These are phyloP conservation scores for Kwoniella pini DNA, from an alignment of 768 basidiomycete genomes.

Conservation along the genomic window DNA sequence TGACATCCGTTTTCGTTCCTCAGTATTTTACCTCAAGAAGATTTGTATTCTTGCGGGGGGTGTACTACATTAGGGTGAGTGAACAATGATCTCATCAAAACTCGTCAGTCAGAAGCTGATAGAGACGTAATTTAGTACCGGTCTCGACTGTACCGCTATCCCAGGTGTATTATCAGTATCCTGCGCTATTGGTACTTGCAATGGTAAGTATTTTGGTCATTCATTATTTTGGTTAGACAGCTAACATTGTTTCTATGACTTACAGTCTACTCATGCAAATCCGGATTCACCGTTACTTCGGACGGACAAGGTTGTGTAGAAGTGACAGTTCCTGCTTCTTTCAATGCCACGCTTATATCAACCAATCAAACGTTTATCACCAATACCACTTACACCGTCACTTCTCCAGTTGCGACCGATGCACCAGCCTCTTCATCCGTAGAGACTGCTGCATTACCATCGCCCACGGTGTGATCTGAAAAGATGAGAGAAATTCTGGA, in stretches of 20 bases:
- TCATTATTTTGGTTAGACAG: too few species aligned
- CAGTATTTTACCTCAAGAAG: slow-evolving; percentile 25
- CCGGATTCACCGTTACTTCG: slow-evolving; percentile 12
- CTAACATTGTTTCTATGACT: background rate
- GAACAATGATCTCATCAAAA: background rate
- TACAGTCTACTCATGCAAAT: slow-evolving; percentile 23
- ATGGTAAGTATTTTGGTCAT: too few species aligned
- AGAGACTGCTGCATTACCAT: background rate
- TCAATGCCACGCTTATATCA: background rate
- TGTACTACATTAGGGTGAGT: slow-evolving; percentile 31
- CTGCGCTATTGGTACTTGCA: slow-evolving; percentile 23
- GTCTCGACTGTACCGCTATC: slow-evolving; percentile 31
- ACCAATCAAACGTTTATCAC: background rate
- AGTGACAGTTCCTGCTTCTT: background rate
- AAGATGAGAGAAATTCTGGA: too few species aligned
- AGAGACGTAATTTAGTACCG: slow-evolving; percentile 11
- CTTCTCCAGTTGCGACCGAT: background rate
- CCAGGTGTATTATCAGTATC: slow-evolving; percentile 21
- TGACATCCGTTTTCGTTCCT: slow-evolving; percentile 8
- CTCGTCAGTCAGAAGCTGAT: slow-evolving; percentile 6
- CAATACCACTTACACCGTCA: background rate
- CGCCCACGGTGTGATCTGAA: background rate
- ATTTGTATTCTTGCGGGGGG: slow-evolving; percentile 36
- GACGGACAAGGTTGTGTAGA: slow-evolving; percentile 5
- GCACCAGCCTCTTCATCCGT: background rate